Conservation (phyloP, 2,329 filamentous ascomycete species). For the Tolypocladium endophyticum region DNA sequence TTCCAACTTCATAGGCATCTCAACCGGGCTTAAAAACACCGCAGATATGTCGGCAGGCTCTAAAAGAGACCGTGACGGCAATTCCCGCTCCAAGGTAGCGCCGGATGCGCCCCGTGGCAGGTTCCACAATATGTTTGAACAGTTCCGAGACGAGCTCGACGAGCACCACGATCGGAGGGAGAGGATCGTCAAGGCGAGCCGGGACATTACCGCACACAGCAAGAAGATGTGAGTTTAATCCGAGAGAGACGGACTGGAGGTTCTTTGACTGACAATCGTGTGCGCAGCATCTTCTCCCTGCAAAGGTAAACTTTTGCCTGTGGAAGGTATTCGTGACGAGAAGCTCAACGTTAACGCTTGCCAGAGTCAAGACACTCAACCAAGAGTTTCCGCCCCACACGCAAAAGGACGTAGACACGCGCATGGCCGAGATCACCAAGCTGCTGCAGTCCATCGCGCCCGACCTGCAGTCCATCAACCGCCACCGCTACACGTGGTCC, state of each 20-base stretch:
- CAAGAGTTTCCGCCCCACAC: slow-evolving; percentile 57
- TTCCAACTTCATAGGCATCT: too few relatives aligned
- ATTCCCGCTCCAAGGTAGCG: slow-evolving; percentile 27
- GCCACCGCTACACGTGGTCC: slow-evolving; percentile 69
- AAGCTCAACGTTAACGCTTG: neutral
- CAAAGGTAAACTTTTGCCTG: slow-evolving; percentile 21
- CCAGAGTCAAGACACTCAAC: slow-evolving; percentile 53
- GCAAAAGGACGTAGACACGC: slow-evolving; percentile 56
- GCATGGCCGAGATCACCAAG: slow-evolving; percentile 58
- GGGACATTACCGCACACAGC: slow-evolving; percentile 86
- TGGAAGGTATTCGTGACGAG: neutral
- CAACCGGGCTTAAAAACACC: neutral
- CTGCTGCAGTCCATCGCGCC: slow-evolving; percentile 58
- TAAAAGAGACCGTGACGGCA: slow-evolving; percentile 46
- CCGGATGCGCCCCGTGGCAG: slow-evolving; percentile 24
- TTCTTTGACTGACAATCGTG: neutral
- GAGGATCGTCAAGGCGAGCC: slow-evolving; percentile 77
- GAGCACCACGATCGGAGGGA: slow-evolving; percentile 90
- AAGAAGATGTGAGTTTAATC: slow-evolving; percentile 74
- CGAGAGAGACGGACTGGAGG: neutral
- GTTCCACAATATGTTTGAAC: slow-evolving; percentile 70
- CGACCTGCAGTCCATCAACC: slow-evolving; percentile 70
- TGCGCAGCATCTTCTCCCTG: slow-evolving; percentile 24
- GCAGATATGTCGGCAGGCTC: slow-evolving; percentile 27
- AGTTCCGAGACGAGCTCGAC: slow-evolving; percentile 79